phyloP scores from a whole-genome alignment of 495 filamentous ascomycete genomes.

The Glonium stellatum region DNA sequence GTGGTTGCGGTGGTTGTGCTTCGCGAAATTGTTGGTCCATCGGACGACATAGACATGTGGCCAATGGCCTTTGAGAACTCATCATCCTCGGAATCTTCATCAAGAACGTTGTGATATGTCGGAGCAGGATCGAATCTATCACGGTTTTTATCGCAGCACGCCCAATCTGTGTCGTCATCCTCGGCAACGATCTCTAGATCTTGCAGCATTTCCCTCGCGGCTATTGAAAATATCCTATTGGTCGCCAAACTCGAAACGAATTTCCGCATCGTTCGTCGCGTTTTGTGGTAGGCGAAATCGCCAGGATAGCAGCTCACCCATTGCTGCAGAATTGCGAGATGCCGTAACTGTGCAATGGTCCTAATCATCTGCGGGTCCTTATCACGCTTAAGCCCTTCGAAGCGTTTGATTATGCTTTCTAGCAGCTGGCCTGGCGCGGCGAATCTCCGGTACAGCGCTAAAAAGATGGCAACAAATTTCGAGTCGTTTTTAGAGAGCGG shows the following conservation, averaged over 20 bases:
- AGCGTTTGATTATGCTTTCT: slow-evolving; percentile 62
- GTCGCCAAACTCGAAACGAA: slow-evolving; percentile 64
- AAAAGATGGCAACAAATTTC: slow-evolving; percentile 78
- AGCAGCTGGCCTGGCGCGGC: slow-evolving; percentile 72
- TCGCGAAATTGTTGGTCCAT: slow-evolving; percentile 17
- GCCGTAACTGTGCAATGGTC: slow-evolving; percentile 71
- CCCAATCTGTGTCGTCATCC: slow-evolving; percentile 40
- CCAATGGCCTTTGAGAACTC: slow-evolving; percentile 24
- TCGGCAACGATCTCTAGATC: slow-evolving; percentile 52
- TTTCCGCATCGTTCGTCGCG: slow-evolving; percentile 58
- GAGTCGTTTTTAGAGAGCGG: slow-evolving; percentile 78
- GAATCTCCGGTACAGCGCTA: slow-evolving; percentile 94
- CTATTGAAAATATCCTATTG: slow-evolving; percentile 69
- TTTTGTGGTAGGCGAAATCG: slow-evolving; percentile 79
- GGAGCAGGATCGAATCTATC: slow-evolving; percentile 7
- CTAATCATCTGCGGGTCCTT: slow-evolving; percentile 55
- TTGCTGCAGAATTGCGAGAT: slow-evolving; percentile 74
- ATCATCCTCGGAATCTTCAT: slow-evolving; percentile 27
- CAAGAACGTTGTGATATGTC: slow-evolving; percentile 23
- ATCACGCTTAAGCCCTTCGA: slow-evolving; percentile 53
- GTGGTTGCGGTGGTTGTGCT: slow-evolving; percentile 27
- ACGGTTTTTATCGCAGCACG: slow-evolving; percentile 32
- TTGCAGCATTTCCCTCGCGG: slow-evolving; percentile 70
- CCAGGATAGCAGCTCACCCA: slow-evolving; percentile 90
- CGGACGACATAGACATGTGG: slow-evolving; percentile 18